phyloP scores from a whole-genome alignment of 2,329 filamentous ascomycete species.

The Microthyrium microscopicum region DNA sequence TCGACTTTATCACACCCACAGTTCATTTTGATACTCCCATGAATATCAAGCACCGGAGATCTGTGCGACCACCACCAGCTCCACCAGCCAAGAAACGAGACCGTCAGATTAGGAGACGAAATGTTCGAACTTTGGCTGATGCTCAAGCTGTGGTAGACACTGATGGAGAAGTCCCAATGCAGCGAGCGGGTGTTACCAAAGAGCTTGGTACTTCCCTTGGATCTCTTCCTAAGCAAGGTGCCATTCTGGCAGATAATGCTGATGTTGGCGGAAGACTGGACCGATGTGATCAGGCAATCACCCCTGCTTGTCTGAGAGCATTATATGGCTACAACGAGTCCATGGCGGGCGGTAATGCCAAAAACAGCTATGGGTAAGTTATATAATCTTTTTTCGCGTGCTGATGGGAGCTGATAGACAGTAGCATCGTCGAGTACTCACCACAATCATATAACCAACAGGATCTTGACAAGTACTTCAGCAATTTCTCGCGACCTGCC shows the following conservation, averaged over 20 bases:
- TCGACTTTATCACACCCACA: constrained; percentile 22
- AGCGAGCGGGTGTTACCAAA: not conserved
- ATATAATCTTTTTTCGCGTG: not conserved
- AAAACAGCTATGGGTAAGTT: constrained; percentile 5
- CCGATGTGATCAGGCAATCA: constrained; percentile 27
- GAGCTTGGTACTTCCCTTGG: constrained; percentile 4
- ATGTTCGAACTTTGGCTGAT: not conserved
- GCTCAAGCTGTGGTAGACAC: not conserved
- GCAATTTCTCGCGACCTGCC: constrained; percentile 25
- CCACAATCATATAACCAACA: constrained; percentile 34
- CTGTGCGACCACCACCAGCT: not conserved
- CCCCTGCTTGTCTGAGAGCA: constrained; percentile 29
- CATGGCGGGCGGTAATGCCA: constrained; percentile 19
- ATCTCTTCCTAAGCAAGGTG: constrained; percentile 8
- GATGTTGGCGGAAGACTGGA: constrained; percentile 3
- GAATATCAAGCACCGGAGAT: not conserved
- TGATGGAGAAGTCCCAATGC: too few species aligned
- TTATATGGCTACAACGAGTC: constrained; percentile 29
- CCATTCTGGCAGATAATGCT: not conserved
- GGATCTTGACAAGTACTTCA: constrained; percentile 33
- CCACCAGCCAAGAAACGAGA: constrained; percentile 7
- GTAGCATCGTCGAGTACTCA: constrained; percentile 33
- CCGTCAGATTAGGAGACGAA: constrained; percentile 10
- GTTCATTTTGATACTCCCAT: constrained; percentile 21
- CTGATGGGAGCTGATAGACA: not conserved